Conservation (phyloP, 805 yeast genomes). For the Candida hispaniensis region DNA sequence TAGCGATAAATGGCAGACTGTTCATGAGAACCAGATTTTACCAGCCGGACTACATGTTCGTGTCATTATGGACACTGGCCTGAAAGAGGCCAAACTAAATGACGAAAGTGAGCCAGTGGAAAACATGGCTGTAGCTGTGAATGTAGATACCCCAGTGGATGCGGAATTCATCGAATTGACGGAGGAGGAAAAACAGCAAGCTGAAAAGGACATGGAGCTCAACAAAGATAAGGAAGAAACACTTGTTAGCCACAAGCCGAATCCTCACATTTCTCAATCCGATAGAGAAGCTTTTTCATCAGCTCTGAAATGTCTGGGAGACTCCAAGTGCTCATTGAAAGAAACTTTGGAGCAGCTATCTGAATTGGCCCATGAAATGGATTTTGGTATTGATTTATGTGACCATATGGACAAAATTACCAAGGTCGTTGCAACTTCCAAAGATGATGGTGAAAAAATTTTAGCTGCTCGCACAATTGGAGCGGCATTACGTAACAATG, state of each 20-base stretch:
- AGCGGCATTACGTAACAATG: conserved; percentile 61
- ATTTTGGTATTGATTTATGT: conserved; percentile 12
- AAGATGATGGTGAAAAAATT: conserved; percentile 40
- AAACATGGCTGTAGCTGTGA: conserved; percentile 11
- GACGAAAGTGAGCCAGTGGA: conserved; percentile 26
- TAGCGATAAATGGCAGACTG: conserved; percentile 51
- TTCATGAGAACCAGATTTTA: conserved; percentile 57
- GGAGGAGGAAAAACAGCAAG: conserved; percentile 2
- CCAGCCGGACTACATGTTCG: conserved; percentile 73
- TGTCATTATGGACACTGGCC: conserved; percentile 57
- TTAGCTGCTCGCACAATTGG: conserved; percentile 47
- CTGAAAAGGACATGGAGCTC: conserved; percentile 11
- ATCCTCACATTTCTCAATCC: conserved; percentile 5
- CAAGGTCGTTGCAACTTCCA: conserved; percentile 18
- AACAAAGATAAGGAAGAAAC: conserved; percentile 8
- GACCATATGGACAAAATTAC: neutral
- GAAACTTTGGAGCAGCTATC: conserved; percentile 4
- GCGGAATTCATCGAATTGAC: conserved; percentile 6
- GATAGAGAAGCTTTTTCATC: conserved; percentile 8
- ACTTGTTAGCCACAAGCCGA: conserved; percentile 12
- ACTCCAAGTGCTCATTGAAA: conserved; percentile 1
- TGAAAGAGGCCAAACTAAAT: conserved; percentile 55
- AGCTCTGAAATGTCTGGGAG: conserved; percentile 4
- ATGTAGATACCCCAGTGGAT: conserved; percentile 8
- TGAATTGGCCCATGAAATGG: conserved; percentile 13